Percentiles rank a stretch among this genome's conserved stretches.
phyloP scores from a whole-genome alignment of 768 basidiomycete species.

The Podaxis mareebaensis region DNA sequence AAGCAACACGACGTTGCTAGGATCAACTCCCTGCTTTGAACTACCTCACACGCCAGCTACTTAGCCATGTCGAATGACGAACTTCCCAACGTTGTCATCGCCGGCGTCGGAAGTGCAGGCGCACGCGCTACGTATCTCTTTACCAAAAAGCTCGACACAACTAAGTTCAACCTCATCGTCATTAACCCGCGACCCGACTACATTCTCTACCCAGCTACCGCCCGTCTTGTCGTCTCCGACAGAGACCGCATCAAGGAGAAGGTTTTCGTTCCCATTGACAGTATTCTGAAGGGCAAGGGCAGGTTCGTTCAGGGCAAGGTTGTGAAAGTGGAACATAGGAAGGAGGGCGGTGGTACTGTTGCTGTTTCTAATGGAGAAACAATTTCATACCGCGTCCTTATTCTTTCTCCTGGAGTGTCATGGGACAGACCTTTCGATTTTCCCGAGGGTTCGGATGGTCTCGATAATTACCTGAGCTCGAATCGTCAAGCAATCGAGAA shows the following conservation, averaged over 20 bases:
- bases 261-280: constrained; percentile 46
- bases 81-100: constrained; percentile 42
- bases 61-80: constrained; percentile 13
- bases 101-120: constrained; percentile 57
- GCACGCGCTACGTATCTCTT: constrained; percentile 39
- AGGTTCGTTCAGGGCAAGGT: constrained; percentile 37
- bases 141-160: constrained; percentile 44
- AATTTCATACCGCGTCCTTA: constrained; percentile 48
- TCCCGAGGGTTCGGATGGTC: constrained; percentile 26
- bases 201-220: constrained; percentile 43
- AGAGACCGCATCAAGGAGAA: constrained; percentile 32
- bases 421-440: constrained; percentile 42
- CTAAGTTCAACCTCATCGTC: constrained; percentile 47
- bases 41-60: neutral
- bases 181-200: constrained; percentile 46
- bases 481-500: constrained; percentile 30
- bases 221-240: constrained; percentile 47
- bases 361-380: constrained; percentile 44
- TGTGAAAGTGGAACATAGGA: constrained; percentile 22
- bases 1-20: neutral
- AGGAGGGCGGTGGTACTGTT: constrained; percentile 36
- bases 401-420: constrained; percentile 50
- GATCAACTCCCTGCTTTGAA: neutral
- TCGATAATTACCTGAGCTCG: constrained; percentile 25
- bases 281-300: constrained; percentile 46